Evolutionary conservation across 2,329 filamentous ascomycete species (phyloP).

Genomic region (Metarhizium robertsii): DNA sequence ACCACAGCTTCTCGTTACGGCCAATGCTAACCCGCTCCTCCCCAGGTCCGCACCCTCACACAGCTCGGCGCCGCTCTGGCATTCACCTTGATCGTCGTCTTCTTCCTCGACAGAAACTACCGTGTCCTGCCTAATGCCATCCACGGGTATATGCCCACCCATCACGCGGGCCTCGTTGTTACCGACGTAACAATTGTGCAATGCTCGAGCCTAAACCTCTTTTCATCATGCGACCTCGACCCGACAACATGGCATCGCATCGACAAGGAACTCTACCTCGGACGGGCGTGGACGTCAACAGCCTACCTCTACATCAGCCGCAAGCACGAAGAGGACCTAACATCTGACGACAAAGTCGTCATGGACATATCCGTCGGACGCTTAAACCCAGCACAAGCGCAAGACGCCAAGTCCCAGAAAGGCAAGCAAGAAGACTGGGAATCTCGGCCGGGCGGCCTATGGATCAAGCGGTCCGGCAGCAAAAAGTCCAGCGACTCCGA

Average conservation of each 20-base stretch:
- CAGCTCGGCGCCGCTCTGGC: constrained; percentile 61
- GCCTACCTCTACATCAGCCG: constrained; percentile 76
- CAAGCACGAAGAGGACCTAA: constrained; percentile 78
- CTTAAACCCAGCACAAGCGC: constrained; percentile 48
- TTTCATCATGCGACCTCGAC: constrained; percentile 70
- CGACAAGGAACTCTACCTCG: constrained; percentile 82
- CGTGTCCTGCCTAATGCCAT: constrained; percentile 76
- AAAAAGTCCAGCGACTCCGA: constrained; percentile 66
- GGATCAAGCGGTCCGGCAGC: constrained; percentile 68
- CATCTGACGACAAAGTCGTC: constrained; percentile 65
- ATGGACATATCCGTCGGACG: constrained; percentile 69
- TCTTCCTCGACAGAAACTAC: constrained; percentile 83
- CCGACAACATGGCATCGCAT: constrained; percentile 66
- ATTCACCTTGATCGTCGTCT: constrained; percentile 60
- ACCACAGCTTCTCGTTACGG: neutral
- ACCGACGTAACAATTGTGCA: constrained; percentile 74
- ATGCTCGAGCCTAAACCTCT: constrained; percentile 66
- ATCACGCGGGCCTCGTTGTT: constrained; percentile 75
- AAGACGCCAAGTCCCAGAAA: constrained; percentile 19
- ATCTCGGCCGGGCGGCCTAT: constrained; percentile 64
- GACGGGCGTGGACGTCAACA: constrained; percentile 60
- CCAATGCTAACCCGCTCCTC: constrained; percentile 1
- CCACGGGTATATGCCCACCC: constrained; percentile 77
- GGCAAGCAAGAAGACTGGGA: constrained; percentile 68
- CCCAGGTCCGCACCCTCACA: constrained; percentile 56